Evolutionary conservation across 2,329 filamentous ascomycete species (phyloP), one percentile per base, ranked within the genome.

Genomic region (Aspergillus intermedius): DNA sequence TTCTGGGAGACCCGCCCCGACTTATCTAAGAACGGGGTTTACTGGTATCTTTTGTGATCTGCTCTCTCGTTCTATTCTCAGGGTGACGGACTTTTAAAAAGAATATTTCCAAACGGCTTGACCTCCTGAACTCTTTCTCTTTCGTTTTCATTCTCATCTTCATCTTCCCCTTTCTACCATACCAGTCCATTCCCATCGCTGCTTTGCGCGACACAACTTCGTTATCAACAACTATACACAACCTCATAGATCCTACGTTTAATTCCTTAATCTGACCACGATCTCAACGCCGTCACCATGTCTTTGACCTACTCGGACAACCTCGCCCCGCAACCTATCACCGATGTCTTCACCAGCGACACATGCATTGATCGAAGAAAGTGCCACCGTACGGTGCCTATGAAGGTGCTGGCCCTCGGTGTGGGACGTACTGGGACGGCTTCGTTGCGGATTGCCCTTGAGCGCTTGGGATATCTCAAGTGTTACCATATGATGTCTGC

Each of bases 401-500:
- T 88, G 84, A 81, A 81, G 63, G 81, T 88, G 42, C 79, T 88
- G 30, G 78, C 83, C 42, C 76, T 89, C 0, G 85, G 84, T 42
- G 75, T 87, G 15, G 82, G 83, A 48, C 77, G 84, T 54, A 88
- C 84, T 7, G 84, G 84, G 60, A 88, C 85, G 59, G 79, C 83
- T 30, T 87, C 83, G 40, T 78, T 87, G 61, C 77, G 82, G 52
- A 78, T 77, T 40, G 84, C 84, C 17, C 77, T 87, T 63, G 77
- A 82, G 61, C 74, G 80, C 57, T 75, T 87, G 37, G 84, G 84
- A 53, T 86, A 83, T 64, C 72, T 78, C 58, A 81, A 85, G 65
- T 83, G 80, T 51, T 87, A 87, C 74, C 84, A 87, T 73, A 86
- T 86, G 82, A 83, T 85, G 80, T 83, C 77, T 59, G 81, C 79